Conservation (phyloP, 106 monocot species). For the Alisma plantagoaquatica region DNA sequence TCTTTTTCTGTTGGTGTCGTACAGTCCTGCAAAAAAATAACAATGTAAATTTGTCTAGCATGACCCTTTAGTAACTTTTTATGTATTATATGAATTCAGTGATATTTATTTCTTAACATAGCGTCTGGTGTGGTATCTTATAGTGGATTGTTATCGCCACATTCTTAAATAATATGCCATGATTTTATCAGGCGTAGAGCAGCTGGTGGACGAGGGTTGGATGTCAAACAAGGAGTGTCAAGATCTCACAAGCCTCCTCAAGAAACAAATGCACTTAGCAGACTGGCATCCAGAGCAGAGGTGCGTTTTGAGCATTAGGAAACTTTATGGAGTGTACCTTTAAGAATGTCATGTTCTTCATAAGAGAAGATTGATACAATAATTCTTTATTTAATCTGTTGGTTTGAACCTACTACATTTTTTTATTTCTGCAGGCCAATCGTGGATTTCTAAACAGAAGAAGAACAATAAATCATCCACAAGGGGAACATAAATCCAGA, state of each 20-base stretch:
- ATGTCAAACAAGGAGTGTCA: slow-evolving; percentile 34
- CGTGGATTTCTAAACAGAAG: slow-evolving; percentile 10
- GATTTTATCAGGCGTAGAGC: slow-evolving; percentile 38
- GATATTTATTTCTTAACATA: too few species aligned
- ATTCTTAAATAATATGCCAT: too few species aligned
- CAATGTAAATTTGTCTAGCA: too few species aligned
- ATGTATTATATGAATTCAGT: too few species aligned
- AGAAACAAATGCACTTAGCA: slow-evolving; percentile 24
- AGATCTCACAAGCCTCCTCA: slow-evolving; percentile 31
- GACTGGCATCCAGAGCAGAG: slow-evolving; percentile 28
- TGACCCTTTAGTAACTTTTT: too few species aligned
- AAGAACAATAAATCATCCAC: slow-evolving; percentile 26
- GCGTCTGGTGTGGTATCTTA: too few species aligned
- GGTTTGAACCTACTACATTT: neutral
- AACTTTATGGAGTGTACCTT: neutral
- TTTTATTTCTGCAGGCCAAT: slow-evolving; percentile 29
- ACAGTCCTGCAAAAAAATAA: too few species aligned
- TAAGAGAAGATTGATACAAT: neutral
- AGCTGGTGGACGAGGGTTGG: slow-evolving; percentile 26
- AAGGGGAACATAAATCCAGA: slow-evolving; percentile 21
- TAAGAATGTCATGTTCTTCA: neutral
- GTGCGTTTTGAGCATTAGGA: slow-evolving; percentile 23
- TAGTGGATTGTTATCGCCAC: too few species aligned
- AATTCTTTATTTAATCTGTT: neutral
- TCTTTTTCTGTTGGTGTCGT: too few species aligned